Conservation (phyloP, 371 early-diverging fungal species). For the Chytridium lagenaria region DNA sequence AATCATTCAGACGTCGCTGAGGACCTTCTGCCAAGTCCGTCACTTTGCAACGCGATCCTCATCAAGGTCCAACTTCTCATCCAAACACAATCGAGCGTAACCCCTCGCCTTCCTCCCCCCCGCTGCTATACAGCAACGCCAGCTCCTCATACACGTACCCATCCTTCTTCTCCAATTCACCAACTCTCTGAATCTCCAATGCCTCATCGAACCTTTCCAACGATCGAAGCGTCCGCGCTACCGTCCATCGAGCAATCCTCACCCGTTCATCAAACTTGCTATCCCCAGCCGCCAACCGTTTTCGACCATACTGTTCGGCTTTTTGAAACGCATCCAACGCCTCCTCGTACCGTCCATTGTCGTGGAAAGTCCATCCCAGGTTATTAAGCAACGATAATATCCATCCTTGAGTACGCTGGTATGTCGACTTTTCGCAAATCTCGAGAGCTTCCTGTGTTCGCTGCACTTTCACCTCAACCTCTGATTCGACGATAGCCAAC, state of each 20-base stretch:
- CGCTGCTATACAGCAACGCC: conserved; percentile 8
- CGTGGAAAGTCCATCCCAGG: conserved; percentile 21
- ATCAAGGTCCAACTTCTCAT: too few species aligned
- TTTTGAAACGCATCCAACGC: conserved; percentile 20
- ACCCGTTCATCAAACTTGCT: not conserved
- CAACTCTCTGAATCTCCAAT: conserved; percentile 16
- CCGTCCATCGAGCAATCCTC: conserved; percentile 17
- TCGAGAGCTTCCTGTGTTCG: not conserved
- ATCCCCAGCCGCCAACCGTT: not conserved
- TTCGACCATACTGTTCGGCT: conserved; percentile 3
- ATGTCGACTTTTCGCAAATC: conserved; percentile 1
- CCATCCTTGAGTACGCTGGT: not conserved
- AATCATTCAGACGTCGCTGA: too few species aligned
- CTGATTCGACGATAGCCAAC: conserved; percentile 25
- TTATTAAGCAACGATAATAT: conserved; percentile 5
- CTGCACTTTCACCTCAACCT: conserved; percentile 16
- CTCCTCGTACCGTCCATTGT: not conserved
- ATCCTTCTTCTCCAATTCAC: not conserved
- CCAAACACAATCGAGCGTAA: too few species aligned
- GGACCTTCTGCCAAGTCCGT: too few species aligned
- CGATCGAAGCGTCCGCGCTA: conserved; percentile 17
- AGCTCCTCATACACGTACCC: conserved; percentile 28
- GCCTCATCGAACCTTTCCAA: conserved; percentile 20
- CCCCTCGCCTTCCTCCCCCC: conserved; percentile 6
- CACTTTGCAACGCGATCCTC: too few species aligned